A percentile compares a stretch with the other conserved stretches of the same genome.
Conservation (phyloP, 176 grass and related monocot species). For the Hyparrhenia diplandra region DNA sequence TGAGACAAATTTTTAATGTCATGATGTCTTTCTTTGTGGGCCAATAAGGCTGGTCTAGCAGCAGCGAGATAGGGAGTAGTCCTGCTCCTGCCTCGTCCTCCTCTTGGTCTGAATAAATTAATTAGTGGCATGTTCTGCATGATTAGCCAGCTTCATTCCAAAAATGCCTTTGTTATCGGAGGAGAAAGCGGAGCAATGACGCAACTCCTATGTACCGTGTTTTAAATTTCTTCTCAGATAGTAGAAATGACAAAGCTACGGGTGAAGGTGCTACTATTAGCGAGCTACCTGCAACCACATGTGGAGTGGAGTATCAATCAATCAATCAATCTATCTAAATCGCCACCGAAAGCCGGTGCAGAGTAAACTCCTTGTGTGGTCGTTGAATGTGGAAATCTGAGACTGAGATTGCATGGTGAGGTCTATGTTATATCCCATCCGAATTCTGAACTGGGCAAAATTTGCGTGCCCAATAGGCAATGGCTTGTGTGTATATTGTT, state of each 20-base stretch:
- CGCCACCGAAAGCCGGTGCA: background rate
- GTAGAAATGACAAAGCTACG: background rate
- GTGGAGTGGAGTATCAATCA: no score
- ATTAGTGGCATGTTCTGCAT: background rate
- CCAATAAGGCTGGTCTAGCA: no score
- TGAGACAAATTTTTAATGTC: no score
- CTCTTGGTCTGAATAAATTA: background rate
- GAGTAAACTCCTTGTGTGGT: conserved; percentile 10
- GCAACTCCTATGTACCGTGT: background rate
- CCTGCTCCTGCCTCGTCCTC: background rate
- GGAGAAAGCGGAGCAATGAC: background rate
- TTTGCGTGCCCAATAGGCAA: background rate
- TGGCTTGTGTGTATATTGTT: background rate
- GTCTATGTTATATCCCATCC: no score
- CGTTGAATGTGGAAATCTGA: background rate
- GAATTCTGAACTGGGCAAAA: background rate
- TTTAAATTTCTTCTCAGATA: background rate
- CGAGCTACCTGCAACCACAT: background rate
- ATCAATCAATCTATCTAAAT: background rate
- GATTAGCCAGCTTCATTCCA: conserved; percentile 5
- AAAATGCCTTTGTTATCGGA: background rate
- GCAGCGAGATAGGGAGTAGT: background rate
- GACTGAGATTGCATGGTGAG: no score
- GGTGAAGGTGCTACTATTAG: background rate
- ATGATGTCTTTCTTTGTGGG: no score